Conservation (phyloP, 108 stramenopile genomes). For the Fragilariopsis cylindrus region DNA sequence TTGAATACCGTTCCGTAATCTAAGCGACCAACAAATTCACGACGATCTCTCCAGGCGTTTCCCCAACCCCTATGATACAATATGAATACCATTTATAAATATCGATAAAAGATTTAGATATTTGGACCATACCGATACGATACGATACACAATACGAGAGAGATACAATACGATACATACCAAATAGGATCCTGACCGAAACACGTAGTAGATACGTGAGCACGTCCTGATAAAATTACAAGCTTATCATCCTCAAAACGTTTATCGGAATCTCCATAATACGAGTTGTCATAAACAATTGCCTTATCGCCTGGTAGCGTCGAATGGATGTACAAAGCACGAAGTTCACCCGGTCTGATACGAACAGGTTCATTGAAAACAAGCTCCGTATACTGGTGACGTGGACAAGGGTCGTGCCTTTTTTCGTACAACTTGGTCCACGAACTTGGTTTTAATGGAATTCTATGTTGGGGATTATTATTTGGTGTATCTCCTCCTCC, state of each 20-base stretch:
- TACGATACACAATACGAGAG: neutral
- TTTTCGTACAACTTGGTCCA: slow-evolving; percentile 85
- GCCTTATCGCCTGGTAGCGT: slow-evolving; percentile 73
- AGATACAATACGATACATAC: slow-evolving; percentile 1
- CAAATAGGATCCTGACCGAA: slow-evolving; percentile 77
- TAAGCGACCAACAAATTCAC: slow-evolving; percentile 80
- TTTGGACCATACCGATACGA: no score
- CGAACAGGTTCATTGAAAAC: slow-evolving; percentile 66
- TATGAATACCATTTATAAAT: neutral
- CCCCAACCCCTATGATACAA: slow-evolving; percentile 54
- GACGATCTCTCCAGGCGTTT: slow-evolving; percentile 81
- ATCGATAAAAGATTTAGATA: neutral
- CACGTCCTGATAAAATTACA: slow-evolving; percentile 70
- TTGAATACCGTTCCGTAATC: slow-evolving; percentile 77
- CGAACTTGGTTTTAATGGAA: slow-evolving; percentile 36
- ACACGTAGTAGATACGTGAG: slow-evolving; percentile 66
- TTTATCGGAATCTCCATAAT: slow-evolving; percentile 32
- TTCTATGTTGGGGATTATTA: neutral
- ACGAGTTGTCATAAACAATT: slow-evolving; percentile 82
- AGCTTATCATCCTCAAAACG: slow-evolving; percentile 75
- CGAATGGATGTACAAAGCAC: slow-evolving; percentile 81
- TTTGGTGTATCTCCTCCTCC: neutral
- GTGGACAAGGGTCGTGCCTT: slow-evolving; percentile 48
- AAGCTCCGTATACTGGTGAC: slow-evolving; percentile 54
- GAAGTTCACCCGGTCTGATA: slow-evolving; percentile 68